phyloP scores from a whole-genome alignment of 768 basidiomycete genomes.

The Chalciporus chontae region DNA sequence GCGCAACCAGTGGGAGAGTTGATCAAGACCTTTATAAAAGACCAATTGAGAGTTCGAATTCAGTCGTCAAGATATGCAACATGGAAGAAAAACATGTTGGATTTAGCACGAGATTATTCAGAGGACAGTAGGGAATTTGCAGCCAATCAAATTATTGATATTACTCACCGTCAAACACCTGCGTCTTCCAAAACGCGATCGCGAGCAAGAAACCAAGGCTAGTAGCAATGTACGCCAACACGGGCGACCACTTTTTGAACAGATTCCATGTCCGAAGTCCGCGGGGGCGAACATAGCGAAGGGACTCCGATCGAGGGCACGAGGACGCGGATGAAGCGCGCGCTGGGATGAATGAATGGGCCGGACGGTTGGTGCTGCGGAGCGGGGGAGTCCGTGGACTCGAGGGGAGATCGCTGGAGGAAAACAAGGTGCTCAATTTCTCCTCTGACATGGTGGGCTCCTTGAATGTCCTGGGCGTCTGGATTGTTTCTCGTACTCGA shows the following conservation, averaged over 20 bases:
- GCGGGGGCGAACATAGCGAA: conserved; percentile 42
- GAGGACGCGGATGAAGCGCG: conserved; percentile 15
- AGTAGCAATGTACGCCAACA: conserved; percentile 73
- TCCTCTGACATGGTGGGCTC: conserved; percentile 19
- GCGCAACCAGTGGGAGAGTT: conserved; percentile 74
- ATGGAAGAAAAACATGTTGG: neutral
- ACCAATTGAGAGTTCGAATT: neutral
- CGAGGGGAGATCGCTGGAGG: conserved; percentile 20
- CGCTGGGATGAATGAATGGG: conserved; percentile 20
- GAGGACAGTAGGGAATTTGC: neutral
- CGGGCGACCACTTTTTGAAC: conserved; percentile 73
- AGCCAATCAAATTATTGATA: conserved; percentile 1
- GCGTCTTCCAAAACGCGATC: conserved; percentile 78
- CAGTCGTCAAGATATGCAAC: neutral
- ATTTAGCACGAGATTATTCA: neutral
- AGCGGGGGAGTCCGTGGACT: conserved; percentile 9
- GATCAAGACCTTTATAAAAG: conserved; percentile 63
- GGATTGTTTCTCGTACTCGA: neutral
- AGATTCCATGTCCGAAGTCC: conserved; percentile 53
- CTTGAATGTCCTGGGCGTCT: neutral
- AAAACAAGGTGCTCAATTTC: conserved; percentile 12
- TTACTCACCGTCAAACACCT: conserved; percentile 76
- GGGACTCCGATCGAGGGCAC: conserved; percentile 18
- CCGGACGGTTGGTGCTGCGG: conserved; percentile 15
- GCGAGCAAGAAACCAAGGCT: conserved; percentile 75